Percentiles rank a stretch among this genome's conserved stretches.
Conservation (phyloP, 78 protist genomes). For the Dictyostelium intermedium region DNA sequence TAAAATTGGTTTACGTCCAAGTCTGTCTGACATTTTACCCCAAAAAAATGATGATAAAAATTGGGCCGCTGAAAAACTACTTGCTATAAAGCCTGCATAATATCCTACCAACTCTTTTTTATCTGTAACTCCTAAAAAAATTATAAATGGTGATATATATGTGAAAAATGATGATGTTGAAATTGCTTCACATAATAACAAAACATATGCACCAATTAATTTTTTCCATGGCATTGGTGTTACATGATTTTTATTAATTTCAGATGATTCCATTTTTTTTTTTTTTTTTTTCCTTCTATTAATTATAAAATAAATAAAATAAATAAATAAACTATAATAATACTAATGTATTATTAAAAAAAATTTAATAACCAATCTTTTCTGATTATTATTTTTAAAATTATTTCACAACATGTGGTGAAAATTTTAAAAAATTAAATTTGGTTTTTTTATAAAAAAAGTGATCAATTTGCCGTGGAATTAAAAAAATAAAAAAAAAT, state of each 20-base stretch:
- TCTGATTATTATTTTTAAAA: too few species aligned
- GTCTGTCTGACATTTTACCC: constrained; percentile 61
- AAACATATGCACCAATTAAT: constrained; percentile 28
- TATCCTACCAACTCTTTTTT: constrained; percentile 35
- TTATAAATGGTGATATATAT: constrained; percentile 36
- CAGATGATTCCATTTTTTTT: constrained; percentile 5
- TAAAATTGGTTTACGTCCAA: constrained; percentile 64
- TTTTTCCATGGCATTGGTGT: constrained; percentile 27
- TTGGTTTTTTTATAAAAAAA: too few species aligned
- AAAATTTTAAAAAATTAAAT: too few species aligned
- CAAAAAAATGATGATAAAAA: constrained; percentile 46
- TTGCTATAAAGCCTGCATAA: constrained; percentile 57
- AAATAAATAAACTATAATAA: background rate
- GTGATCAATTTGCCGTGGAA: too few species aligned
- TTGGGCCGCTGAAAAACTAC: constrained; percentile 39
- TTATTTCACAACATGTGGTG: background rate
- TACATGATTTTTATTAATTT: background rate
- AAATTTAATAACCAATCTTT: background rate
- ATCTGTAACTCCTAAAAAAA: background rate
- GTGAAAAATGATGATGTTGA: constrained; percentile 43
- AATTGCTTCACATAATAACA: constrained; percentile 45
- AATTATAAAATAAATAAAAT: background rate
- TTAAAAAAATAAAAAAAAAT: background rate
- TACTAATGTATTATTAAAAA: background rate
- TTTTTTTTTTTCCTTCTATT: background rate